These are phyloP conservation scores for Psidium friedrichsthalianum DNA, from an alignment of 345 rosid genomes.

Conservation along the genomic window DNA sequence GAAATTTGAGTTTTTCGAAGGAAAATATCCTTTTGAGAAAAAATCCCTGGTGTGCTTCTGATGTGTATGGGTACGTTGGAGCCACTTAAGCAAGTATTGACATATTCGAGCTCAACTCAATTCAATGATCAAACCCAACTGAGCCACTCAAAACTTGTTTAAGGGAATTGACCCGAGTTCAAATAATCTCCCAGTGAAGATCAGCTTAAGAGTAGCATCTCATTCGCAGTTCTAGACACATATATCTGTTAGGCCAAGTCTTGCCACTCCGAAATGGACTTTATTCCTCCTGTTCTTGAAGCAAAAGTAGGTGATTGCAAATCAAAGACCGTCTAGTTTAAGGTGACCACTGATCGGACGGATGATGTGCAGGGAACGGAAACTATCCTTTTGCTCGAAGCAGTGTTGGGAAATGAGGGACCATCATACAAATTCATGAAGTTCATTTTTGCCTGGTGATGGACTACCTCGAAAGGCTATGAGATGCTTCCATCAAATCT, in stretches of 20 bases:
- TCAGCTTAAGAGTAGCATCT: background rate
- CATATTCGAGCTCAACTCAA: background rate
- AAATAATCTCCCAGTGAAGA: background rate
- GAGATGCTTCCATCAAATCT: background rate
- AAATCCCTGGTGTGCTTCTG: background rate
- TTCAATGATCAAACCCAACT: background rate
- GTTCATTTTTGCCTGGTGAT: background rate
- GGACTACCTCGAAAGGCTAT: background rate
- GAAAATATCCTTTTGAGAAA: too few relatives aligned
- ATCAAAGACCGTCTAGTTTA: background rate
- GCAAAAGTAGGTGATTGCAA: background rate
- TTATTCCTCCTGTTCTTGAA: background rate
- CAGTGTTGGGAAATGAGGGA: background rate
- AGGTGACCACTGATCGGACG: background rate
- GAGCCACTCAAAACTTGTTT: background rate
- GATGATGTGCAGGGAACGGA: background rate
- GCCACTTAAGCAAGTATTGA: background rate
- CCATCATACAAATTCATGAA: background rate
- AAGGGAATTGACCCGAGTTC: background rate
- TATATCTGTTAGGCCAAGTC: background rate
- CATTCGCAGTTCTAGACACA: background rate
- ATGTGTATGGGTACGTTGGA: background rate
- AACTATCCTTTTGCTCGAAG: background rate
- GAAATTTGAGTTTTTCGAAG: background rate
- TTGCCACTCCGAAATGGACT: background rate